Evolutionary conservation across 225 moss, liverwort and hornwort genomes (phyloP).

Genomic region (Lunularia cruciata): DNA sequence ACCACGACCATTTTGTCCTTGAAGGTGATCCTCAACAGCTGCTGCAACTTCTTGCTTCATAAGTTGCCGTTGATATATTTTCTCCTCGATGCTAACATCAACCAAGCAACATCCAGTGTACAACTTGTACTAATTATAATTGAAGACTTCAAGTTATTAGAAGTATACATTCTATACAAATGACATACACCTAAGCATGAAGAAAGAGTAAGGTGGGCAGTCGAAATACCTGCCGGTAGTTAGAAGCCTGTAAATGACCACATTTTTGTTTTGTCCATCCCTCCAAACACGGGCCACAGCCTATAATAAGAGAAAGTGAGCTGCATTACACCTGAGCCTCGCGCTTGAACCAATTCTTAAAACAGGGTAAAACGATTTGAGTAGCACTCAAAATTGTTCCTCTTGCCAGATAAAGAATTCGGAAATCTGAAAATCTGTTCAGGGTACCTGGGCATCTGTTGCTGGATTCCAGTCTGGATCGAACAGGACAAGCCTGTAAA

Average conservation of each 20-base stretch:
- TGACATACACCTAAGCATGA: too few species aligned
- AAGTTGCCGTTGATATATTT: constrained; percentile 91
- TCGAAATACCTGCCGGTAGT: constrained; percentile 68
- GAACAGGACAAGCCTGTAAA: constrained; percentile 70
- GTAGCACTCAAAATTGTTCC: too few species aligned
- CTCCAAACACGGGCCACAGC: constrained; percentile 93
- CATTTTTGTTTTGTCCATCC: constrained; percentile 79
- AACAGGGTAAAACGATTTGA: too few species aligned
- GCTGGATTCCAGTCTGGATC: constrained; percentile 98
- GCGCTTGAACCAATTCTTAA: too few species aligned
- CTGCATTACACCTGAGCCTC: too few species aligned
- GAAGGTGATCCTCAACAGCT: constrained; percentile 58
- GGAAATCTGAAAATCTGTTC: neutral
- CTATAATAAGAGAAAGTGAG: constrained; percentile 30
- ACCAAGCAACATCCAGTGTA: neutral
- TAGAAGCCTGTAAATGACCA: constrained; percentile 80
- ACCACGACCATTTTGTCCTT: constrained; percentile 40
- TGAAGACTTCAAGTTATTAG: too few species aligned
- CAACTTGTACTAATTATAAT: too few species aligned
- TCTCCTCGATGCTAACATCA: constrained; percentile 72
- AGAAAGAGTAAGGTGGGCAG: too few species aligned
- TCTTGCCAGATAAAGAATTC: too few species aligned
- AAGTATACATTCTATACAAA: too few species aligned
- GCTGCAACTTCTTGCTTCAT: constrained; percentile 96
- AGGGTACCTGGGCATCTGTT: constrained; percentile 76